phyloP scores from a whole-genome alignment of 2,329 filamentous ascomycete genomes.

The Venturia asperata region DNA sequence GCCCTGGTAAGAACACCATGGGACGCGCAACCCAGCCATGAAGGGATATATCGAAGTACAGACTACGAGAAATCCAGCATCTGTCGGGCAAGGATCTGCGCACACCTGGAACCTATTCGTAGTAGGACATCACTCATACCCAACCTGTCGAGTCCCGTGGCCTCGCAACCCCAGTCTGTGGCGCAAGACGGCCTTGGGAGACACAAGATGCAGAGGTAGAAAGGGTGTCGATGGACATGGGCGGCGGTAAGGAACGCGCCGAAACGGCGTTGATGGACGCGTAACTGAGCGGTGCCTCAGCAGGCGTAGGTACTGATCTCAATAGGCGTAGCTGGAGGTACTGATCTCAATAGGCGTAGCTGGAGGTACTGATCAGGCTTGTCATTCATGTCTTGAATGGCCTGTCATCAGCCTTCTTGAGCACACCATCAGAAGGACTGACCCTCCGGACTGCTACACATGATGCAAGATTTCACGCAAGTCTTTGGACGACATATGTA shows the following conservation, averaged over 20 bases:
- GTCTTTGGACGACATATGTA: background rate
- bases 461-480: constrained; percentile 6
- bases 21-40: too few relatives aligned
- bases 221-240: background rate
- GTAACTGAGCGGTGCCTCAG: background rate
- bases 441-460: background rate
- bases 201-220: background rate
- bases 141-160: background rate
- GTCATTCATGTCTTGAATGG: background rate
- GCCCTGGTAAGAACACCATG: background rate
- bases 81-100: background rate
- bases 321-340: too few relatives aligned
- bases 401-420: constrained; percentile 13
- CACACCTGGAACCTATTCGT: background rate
- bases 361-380: background rate
- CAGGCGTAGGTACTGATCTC: background rate
- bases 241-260: constrained; percentile 1
- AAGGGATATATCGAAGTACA: background rate
- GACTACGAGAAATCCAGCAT: background rate
- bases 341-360: too few relatives aligned
- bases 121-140: background rate
- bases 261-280: background rate
- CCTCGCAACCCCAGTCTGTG: background rate
- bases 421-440: background rate
- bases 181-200: background rate